A percentile compares a stretch with the other conserved stretches of the same genome.
Evolutionary conservation across 2,329 filamentous ascomycete species (phyloP).

Genomic region (Gyromitra esculenta): DNA sequence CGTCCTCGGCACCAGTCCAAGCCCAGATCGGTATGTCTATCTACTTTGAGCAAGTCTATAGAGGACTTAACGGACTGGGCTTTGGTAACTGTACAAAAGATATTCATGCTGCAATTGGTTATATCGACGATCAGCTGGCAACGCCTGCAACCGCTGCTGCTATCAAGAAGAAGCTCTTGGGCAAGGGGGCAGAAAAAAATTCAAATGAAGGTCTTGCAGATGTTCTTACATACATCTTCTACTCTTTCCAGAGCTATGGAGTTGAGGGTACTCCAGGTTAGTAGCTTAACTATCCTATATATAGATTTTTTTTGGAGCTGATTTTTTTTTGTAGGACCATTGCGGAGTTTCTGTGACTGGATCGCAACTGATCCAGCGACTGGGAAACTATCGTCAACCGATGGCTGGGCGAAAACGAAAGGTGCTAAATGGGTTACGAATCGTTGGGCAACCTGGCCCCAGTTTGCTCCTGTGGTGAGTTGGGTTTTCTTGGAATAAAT

Average conservation of each 20-base stretch:
- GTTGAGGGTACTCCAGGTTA: conserved; percentile 32
- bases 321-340: conserved; percentile 10
- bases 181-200: conserved; percentile 63
- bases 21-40: conserved; percentile 65
- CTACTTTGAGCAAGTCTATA: conserved; percentile 66
- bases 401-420: conserved; percentile 42
- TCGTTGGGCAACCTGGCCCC: conserved; percentile 41
- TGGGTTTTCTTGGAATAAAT: background rate
- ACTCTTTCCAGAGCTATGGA: conserved; percentile 53
- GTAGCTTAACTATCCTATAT: background rate
- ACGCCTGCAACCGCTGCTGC: conserved; percentile 59
- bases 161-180: conserved; percentile 65
- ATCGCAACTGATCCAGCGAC: conserved; percentile 40
- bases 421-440: conserved; percentile 36
- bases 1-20: conserved; percentile 63
- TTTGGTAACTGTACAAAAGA: conserved; percentile 65
- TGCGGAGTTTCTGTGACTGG: conserved; percentile 62
- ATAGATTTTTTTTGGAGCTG: background rate
- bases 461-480: conserved; percentile 31
- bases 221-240: conserved; percentile 59
- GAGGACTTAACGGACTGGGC: conserved; percentile 62
- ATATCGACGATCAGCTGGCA: conserved; percentile 64
- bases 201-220: conserved; percentile 64
- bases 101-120: conserved; percentile 59
- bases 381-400: conserved; percentile 13